Base-by-base conservation (phyloP, 768 basidiomycete species). In the Galerina marginata region DNA sequence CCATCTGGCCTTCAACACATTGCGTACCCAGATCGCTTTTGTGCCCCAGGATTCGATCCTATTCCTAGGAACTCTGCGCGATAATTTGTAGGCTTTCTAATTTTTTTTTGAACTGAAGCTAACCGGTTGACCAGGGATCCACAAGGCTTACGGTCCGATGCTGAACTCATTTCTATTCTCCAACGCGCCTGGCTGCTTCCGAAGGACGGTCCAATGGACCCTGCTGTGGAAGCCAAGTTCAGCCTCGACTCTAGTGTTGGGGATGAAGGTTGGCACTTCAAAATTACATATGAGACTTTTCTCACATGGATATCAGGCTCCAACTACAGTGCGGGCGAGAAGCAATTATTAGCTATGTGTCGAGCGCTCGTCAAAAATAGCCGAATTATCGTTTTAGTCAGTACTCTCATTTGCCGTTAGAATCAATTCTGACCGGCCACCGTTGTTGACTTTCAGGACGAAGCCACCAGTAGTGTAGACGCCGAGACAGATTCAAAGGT, bases 291-390 rank as follows among this genome's bases (percentile, higher is more conserved):
- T 38, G 47, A 20, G 48, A 12, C 23, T 40, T 6, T 38, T 54
- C 7, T 54, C n/a, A 39, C 37, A 20, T 7, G 26, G 20, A 37
- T 49, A 14, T 5, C 51, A 86, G 84, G 86, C 1, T 79, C 79
- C 2, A 90, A 89, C 66, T 88, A 82, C 67, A 86, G 84, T 59
- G 85, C 83, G 2, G 88, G 88, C n/a, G 88, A 90, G 71, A 83
- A 83, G 59, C 87, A 90, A 64, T 74, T 89, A 44, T 77, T 88
- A 9, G 86, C 87, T 5, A 72, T 90, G 4, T 83, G 83, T 64
- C 78, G 88, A 29, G 87, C 86, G 0, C 74, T 90, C 14, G 84
- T 86, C 37, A 86, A 86, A 71, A 82, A 84, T 48, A 85, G 84
- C 65, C 77, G 79, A 14, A 82, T 89, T 59, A 83, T 89, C 51